Evolutionary conservation across 1,139 yeast species (phyloP).

Genomic region (Sugiyamaella castrensis): DNA sequence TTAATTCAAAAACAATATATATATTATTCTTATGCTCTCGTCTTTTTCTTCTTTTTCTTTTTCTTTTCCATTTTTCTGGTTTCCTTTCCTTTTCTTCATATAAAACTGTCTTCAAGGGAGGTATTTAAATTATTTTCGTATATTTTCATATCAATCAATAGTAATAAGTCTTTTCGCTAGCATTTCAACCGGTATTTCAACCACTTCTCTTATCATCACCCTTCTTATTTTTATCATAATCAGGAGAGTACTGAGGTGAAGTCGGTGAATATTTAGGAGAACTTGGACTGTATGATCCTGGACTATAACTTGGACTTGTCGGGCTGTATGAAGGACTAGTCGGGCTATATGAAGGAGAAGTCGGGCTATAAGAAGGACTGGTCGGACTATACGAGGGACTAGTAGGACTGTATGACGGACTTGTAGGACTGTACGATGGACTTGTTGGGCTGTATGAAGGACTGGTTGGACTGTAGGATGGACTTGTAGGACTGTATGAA

Average conservation of each 20-base stretch:
- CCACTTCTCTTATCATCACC: slow-evolving; percentile 1
- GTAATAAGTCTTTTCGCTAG: neutral
- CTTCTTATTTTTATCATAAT: slow-evolving; percentile 2
- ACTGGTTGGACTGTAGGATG: slow-evolving; percentile 65
- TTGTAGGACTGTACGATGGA: slow-evolving; percentile 70
- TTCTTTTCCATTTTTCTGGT: no score
- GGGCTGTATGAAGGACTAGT: slow-evolving; percentile 57
- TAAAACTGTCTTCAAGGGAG: neutral
- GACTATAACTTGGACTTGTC: slow-evolving; percentile 58
- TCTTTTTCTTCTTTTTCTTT: no score
- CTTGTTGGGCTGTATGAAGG: slow-evolving; percentile 74
- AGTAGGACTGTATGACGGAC: slow-evolving; percentile 69
- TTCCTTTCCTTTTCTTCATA: neutral
- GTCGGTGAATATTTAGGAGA: slow-evolving; percentile 63
- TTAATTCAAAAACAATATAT: neutral
- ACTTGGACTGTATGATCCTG: slow-evolving; percentile 58
- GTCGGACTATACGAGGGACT: slow-evolving; percentile 68
- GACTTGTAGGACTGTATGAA: slow-evolving; percentile 63
- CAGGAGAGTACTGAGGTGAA: slow-evolving; percentile 57
- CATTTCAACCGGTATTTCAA: no score
- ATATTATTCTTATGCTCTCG: no score
- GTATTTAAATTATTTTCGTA: neutral
- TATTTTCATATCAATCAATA: slow-evolving; percentile 5
- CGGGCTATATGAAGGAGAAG: slow-evolving; percentile 61
- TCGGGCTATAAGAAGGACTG: slow-evolving; percentile 58